Evolutionary conservation across 495 filamentous ascomycete genomes (phyloP), one percentile per base, ranked within the genome.

Genomic region (Apodospora peruviana): DNA sequence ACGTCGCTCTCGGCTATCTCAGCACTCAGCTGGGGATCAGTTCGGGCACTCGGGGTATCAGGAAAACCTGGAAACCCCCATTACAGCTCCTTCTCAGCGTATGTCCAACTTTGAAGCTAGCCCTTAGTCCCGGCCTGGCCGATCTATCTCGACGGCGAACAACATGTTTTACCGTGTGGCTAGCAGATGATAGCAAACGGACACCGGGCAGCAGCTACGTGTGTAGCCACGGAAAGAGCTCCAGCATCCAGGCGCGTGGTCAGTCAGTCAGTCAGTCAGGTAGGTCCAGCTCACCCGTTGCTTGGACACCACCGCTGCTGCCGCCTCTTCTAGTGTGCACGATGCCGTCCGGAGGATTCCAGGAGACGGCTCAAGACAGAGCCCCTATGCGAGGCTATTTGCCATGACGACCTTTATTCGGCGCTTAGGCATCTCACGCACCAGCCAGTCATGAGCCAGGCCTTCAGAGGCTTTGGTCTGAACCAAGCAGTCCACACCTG

Each of bases 341-440:
- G n/a, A n/a, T n/a, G n/a, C n/a, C n/a, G n/a, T n/a, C n/a, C n/a
- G n/a, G n/a, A n/a, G n/a, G n/a, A n/a, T n/a, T n/a, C n/a, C n/a
- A n/a, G n/a, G n/a, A n/a, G n/a, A n/a, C n/a, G n/a, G n/a, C n/a
- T n/a, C n/a, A n/a, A n/a, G n/a, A n/a, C n/a, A n/a, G n/a, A n/a
- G n/a, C n/a, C 32, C 5, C 25, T n/a, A 25, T 43, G 41, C 41
- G 29, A 25, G 41, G 14, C 12, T 43, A 47, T 43, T 40, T n/a
- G 43, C 29, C 39, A 56, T 56, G 53, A 52, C 53, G 48, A n/a
- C 49, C 42, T 40, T 43, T 44, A 29, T 50, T 50, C 45, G 42
- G 53, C 53, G 53, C 53, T 56, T 56, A 51, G 34, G 38, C 41
- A 36, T 11, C 10, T 21, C 4, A 5, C 29, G 21, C 22, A 23